Base-by-base conservation (phyloP, 345 rosid species). In the Corymbia maculata region DNA sequence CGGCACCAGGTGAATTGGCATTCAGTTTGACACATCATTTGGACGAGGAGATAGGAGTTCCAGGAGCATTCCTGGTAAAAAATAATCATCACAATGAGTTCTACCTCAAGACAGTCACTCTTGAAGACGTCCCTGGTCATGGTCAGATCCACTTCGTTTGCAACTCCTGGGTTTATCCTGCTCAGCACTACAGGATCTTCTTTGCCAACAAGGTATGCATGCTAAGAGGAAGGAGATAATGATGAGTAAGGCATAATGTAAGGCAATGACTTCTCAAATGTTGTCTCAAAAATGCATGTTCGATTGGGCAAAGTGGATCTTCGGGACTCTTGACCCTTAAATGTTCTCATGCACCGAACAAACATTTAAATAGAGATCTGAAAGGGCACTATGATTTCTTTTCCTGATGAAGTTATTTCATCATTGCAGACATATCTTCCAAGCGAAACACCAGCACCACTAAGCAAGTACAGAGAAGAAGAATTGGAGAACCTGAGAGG, bases 161-260 rank as follows among this genome's bases (percentile, higher is more conserved):
- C 90, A 95, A 96, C 88, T 97, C 99, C 9, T 97, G 98, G 99
- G 93, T 97, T 89, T 97, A 95, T 85, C 99, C 99, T 59, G 90
- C 93, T 17, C 89, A 95, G 9, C 45, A 51, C 36, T 92, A 96
- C 84, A 95, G 99, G 4, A 84, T 97, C 89, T 97, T 97, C 95
- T 97, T 97, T 93, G 85, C 93, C 47, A 97, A 97, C 93, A 93
- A 94, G 96, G 99, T 92, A 90, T 16, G 61, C 53, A 52, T 47
- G 7, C 86, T 75, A 10, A 21, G 49, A 19, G 49, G 49, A 75
- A 75, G 49, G 32, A 70, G 24, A 70, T 70, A 32, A 32, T 70
- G 24, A 17, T 36, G 24, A 70, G 80, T 19, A 19, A 19, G 84
- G 84, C 84, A 42, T 9, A 75, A 19, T 22, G 47, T 75, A 75